Percentiles rank a stretch among this genome's conserved stretches.
phyloP scores from a whole-genome alignment of 441 rosid genomes.

The Eutrema salsugineum region DNA sequence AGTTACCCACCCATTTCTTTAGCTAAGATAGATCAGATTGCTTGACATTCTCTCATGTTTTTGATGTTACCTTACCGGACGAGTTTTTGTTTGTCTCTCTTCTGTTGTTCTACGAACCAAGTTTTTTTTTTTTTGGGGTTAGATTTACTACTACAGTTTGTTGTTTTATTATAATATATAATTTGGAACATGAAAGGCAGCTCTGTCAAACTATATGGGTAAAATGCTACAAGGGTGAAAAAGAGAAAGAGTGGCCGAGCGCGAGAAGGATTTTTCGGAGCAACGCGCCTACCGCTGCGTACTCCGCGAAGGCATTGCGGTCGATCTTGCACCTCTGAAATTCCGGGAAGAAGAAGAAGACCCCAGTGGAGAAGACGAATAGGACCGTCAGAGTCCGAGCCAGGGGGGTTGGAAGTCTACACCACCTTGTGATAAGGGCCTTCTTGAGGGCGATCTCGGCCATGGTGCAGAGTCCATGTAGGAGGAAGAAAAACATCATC shows the following conservation, averaged over 20 bases:
- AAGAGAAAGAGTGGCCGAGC: neutral
- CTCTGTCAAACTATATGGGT: neutral
- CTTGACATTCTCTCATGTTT: slow-evolving; percentile 9
- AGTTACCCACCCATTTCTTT: neutral
- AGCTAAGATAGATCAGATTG: slow-evolving; percentile 15
- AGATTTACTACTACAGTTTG: neutral
- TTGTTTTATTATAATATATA: neutral
- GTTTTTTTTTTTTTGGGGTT: no score
- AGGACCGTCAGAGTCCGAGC: neutral
- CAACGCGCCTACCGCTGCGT: neutral
- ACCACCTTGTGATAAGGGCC: neutral
- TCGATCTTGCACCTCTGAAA: slow-evolving; percentile 1
- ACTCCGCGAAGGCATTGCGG: neutral
- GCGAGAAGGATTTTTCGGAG: neutral
- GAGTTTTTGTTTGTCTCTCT: slow-evolving; percentile 1
- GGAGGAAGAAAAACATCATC: slow-evolving; percentile 8
- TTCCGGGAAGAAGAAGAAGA: neutral
- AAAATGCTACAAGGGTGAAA: neutral
- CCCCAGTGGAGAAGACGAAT: neutral
- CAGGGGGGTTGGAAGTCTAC: neutral
- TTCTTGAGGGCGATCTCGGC: slow-evolving; percentile 1
- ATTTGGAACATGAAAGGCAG: neutral
- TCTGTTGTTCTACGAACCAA: neutral
- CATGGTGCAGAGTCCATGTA: neutral
- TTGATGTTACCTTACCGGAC: slow-evolving; percentile 11